Conservation (phyloP, 257 asterid genomes). For the Solanum dulcamara region DNA sequence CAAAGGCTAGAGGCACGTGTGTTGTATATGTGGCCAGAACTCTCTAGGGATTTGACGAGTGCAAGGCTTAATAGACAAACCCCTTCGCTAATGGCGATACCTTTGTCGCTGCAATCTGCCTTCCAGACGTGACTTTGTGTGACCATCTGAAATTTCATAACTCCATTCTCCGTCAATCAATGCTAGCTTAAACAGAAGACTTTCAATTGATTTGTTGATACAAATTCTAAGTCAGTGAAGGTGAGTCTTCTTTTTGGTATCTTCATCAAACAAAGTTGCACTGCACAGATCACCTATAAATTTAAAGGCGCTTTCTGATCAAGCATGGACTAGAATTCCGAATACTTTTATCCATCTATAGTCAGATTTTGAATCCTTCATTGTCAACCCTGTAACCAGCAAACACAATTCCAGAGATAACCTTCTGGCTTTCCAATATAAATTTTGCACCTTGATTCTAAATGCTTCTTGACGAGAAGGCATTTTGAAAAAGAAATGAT, state of each 20-base stretch:
- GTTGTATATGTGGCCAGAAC: neutral
- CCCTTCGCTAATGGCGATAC: neutral
- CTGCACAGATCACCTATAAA: neutral
- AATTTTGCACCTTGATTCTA: neutral
- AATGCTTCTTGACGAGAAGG: neutral
- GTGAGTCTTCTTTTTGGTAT: neutral
- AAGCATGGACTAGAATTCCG: neutral
- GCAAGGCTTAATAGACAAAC: neutral
- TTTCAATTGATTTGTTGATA: neutral
- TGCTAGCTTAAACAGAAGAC: neutral
- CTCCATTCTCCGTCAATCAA: neutral
- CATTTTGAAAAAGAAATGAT: neutral
- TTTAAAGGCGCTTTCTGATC: neutral
- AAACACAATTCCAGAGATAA: neutral
- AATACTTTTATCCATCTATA: neutral
- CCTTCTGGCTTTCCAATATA: neutral
- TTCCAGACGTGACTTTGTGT: neutral
- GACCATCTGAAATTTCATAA: neutral
- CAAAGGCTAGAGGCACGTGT: neutral
- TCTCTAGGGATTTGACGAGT: neutral
- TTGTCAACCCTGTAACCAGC: neutral
- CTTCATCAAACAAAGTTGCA: neutral
- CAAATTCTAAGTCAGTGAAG: neutral
- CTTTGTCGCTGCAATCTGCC: neutral
- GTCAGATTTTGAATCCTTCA: neutral